phyloP scores from a whole-genome alignment of 1,284 basidiomycete species.

The Garcileccinum viscosum region DNA sequence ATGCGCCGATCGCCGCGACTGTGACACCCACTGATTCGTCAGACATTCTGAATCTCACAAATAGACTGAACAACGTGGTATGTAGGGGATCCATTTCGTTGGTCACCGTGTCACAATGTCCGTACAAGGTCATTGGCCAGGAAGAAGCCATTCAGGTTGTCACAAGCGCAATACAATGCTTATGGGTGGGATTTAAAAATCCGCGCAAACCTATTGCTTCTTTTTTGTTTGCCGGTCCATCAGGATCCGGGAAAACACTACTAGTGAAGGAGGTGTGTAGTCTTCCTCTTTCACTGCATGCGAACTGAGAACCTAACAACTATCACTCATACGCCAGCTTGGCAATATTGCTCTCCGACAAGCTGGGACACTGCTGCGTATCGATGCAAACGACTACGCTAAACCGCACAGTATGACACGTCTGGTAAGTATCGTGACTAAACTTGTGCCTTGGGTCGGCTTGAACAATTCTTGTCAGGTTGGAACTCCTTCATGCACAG shows the following conservation, averaged over 20 bases:
- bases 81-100: background rate
- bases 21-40: background rate
- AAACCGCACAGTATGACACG: background rate
- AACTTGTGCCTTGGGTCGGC: background rate
- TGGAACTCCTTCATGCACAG: background rate
- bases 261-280: background rate
- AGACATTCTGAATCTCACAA: background rate
- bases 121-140: background rate
- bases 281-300: background rate
- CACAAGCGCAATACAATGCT: background rate
- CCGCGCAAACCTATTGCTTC: background rate
- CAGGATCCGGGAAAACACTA: background rate
- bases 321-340: background rate
- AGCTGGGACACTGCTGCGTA: background rate
- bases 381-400: background rate
- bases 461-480: background rate
- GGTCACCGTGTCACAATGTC: background rate
- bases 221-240: background rate
- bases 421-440: background rate
- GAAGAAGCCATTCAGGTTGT: background rate
- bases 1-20: background rate
- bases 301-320: background rate
- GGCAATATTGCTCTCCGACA: background rate
- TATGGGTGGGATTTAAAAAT: background rate
- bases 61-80: background rate